A percentile compares a stretch with the other conserved stretches of the same genome.
These are phyloP conservation scores for Podaxis sp. DNA, from an alignment of 768 basidiomycete species.

Conservation along the genomic window DNA sequence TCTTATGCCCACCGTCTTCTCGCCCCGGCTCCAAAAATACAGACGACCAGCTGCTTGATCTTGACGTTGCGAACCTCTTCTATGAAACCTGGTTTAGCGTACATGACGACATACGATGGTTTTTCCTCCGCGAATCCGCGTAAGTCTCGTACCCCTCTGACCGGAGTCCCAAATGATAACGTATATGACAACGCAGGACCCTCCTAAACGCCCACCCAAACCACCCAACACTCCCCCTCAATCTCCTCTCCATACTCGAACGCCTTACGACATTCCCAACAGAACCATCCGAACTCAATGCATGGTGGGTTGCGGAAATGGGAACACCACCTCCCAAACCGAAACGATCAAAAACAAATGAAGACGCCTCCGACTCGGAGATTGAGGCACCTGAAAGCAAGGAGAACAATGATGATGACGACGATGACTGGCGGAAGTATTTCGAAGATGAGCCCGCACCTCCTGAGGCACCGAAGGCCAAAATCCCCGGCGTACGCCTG, in stretches of 20 bases:
- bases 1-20: conserved; percentile 58
- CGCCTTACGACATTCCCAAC: conserved; percentile 74
- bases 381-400: conserved; percentile 31
- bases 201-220: conserved; percentile 30
- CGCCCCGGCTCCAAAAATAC: conserved; percentile 24
- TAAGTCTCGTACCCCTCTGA: conserved; percentile 32
- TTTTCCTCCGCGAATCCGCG: conserved; percentile 81
- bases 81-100: conserved; percentile 73
- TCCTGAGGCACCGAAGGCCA: conserved; percentile 32
- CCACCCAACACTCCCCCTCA: conserved; percentile 39
- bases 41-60: conserved; percentile 42
- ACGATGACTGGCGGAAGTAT: conserved; percentile 79
- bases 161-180: background rate
- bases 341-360: conserved; percentile 39
- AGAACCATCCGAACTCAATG: conserved; percentile 61
- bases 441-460: conserved; percentile 63
- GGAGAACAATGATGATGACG: conserved; percentile 32
- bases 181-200: conserved; percentile 22
- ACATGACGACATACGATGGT: conserved; percentile 85
- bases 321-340: conserved; percentile 53
- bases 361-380: conserved; percentile 35
- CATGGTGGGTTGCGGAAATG: conserved; percentile 79
- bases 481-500: conserved; percentile 45
- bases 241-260: conserved; percentile 66
- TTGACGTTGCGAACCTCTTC: conserved; percentile 65